Conservation (phyloP, 352 stramenopile genomes). For the Thalassiosira oceanica region DNA sequence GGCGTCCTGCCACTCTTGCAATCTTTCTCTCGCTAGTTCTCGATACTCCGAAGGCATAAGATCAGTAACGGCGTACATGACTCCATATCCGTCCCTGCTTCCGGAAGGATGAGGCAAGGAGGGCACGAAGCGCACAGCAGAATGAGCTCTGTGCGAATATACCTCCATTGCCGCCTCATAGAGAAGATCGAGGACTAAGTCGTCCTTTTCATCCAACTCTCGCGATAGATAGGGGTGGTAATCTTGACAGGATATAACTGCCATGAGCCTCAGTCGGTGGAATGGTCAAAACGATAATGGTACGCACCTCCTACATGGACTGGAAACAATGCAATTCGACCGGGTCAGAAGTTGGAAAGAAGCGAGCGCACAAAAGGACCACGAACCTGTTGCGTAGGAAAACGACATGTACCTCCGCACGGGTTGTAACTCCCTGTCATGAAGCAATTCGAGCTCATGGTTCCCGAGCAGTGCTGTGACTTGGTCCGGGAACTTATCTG, state of each 20-base stretch:
- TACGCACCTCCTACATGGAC: too few relatives aligned
- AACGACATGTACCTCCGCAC: conserved; percentile 25
- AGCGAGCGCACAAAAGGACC: too few relatives aligned
- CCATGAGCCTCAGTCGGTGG: too few relatives aligned
- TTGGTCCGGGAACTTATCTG: conserved; percentile 39
- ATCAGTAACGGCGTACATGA: conserved; percentile 50
- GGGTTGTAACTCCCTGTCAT: conserved; percentile 42
- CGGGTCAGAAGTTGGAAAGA: too few relatives aligned
- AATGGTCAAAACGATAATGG: too few relatives aligned
- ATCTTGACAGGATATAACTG: too few relatives aligned
- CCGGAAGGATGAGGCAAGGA: conserved; percentile 10
- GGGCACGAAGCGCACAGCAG: conserved; percentile 29
- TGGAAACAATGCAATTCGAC: too few relatives aligned
- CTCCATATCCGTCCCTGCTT: conserved; percentile 4
- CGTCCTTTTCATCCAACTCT: conserved; percentile 43
- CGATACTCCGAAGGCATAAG: conserved; percentile 44
- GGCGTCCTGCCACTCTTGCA: conserved; percentile 44
- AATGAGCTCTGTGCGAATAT: conserved; percentile 44
- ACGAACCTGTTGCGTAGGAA: conserved; percentile 59
- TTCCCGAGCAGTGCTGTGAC: conserved; percentile 62
- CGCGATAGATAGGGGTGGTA: not conserved
- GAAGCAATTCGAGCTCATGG: conserved; percentile 64
- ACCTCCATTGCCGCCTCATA: conserved; percentile 59
- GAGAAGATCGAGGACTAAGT: conserved; percentile 52
- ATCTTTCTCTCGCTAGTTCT: conserved; percentile 24